Evolutionary conservation across 768 basidiomycete genomes (phyloP).

Genomic region (Mycena epipterygia): DNA sequence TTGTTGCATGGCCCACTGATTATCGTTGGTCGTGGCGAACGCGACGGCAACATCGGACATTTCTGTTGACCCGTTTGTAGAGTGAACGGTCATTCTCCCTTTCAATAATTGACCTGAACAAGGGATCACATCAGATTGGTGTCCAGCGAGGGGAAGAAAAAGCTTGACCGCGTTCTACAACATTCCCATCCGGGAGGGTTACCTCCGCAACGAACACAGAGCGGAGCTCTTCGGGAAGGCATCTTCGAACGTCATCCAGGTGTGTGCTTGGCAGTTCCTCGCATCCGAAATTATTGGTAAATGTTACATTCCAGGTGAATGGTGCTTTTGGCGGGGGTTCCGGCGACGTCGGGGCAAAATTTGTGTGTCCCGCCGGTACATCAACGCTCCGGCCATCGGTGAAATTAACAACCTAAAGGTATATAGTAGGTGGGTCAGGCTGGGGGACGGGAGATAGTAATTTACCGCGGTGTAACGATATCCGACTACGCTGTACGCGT

Average conservation of each 20-base stretch:
- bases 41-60: neutral
- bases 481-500: neutral
- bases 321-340: neutral
- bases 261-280: neutral
- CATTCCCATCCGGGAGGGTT: slow-evolving; percentile 18
- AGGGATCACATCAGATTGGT: too few relatives aligned
- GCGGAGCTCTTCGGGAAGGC: slow-evolving; percentile 7
- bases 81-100: slow-evolving; percentile 5
- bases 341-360: slow-evolving; percentile 15
- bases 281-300: neutral
- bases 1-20: neutral
- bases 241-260: neutral
- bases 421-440: neutral
- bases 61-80: neutral
- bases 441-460: neutral
- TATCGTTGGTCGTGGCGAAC: neutral
- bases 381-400: slow-evolving; percentile 15
- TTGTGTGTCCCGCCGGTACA: slow-evolving; percentile 25
- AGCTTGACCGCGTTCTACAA: neutral
- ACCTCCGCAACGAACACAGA: slow-evolving; percentile 19
- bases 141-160: neutral
- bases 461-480: slow-evolving; percentile 15
- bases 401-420: slow-evolving; percentile 15
- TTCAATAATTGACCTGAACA: neutral
- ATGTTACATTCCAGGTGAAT: slow-evolving; percentile 10